Conservation (phyloP, 2,329 filamentous ascomycete genomes). For the Alternaria triticimaculans region DNA sequence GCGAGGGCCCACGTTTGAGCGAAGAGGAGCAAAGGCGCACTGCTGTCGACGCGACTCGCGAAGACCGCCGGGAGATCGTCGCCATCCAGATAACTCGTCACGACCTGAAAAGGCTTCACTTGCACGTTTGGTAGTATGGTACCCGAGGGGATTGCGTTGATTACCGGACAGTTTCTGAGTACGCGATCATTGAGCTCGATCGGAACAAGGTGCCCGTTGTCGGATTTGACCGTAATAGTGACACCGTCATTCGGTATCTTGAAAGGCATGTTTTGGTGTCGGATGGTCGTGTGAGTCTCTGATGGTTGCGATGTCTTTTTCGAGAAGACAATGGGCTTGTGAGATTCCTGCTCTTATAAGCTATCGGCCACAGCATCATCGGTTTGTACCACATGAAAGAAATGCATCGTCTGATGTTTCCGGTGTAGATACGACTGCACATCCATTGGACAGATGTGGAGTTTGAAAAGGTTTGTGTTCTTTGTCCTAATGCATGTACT, state of each 20-base stretch:
- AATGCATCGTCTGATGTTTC: not conserved
- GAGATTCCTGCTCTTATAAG: not conserved
- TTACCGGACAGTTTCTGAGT: not conserved
- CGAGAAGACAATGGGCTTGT: not conserved
- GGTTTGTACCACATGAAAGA: not conserved
- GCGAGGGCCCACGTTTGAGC: slow-evolving; percentile 15
- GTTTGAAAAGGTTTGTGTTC: not conserved
- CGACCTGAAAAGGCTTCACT: not conserved
- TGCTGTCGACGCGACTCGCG: not conserved
- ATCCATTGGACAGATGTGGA: not conserved
- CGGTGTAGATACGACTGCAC: not conserved
- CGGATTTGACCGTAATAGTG: not conserved
- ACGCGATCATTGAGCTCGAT: not conserved
- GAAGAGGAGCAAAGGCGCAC: slow-evolving; percentile 7
- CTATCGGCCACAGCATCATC: not conserved
- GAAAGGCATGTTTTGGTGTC: not conserved
- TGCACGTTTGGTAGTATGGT: not conserved
- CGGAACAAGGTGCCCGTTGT: not conserved
- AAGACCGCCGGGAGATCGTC: not conserved
- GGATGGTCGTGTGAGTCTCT: not conserved
- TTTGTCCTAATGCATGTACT: not conserved
- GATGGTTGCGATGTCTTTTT: not conserved
- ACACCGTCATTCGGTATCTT: not conserved
- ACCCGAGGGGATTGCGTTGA: not conserved
- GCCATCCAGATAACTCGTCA: slow-evolving; percentile 4